Conservation (phyloP, 305 asterid genomes). For the Rubia peregrina region DNA sequence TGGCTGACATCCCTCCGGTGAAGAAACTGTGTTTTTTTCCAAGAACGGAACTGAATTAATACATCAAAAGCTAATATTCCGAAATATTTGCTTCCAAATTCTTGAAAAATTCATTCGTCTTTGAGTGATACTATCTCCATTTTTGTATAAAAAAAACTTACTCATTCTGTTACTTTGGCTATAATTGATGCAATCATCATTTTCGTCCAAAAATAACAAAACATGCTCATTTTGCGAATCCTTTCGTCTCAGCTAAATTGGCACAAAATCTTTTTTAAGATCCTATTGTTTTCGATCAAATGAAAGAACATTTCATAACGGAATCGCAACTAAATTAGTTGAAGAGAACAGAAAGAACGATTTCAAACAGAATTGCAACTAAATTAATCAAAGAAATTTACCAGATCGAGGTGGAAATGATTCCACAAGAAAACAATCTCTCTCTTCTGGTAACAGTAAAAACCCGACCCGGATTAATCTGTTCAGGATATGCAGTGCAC, state of each 20-base stretch:
- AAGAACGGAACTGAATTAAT: background rate
- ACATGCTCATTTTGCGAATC: background rate
- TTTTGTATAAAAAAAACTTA: background rate
- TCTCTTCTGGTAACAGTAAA: too few species aligned
- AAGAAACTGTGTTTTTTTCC: background rate
- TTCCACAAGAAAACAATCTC: background rate
- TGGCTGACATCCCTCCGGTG: constrained; percentile 38
- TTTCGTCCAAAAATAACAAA: background rate
- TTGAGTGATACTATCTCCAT: background rate
- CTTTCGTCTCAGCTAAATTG: too few species aligned
- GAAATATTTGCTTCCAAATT: background rate
- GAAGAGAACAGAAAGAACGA: too few species aligned
- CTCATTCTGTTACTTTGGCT: background rate
- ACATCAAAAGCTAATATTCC: too few species aligned
- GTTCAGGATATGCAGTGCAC: too few species aligned
- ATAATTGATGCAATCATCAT: background rate
- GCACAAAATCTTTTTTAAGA: background rate
- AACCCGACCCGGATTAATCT: background rate
- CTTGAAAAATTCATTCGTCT: background rate
- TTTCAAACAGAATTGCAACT: too few species aligned
- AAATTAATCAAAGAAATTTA: background rate
- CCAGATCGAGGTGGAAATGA: constrained; percentile 18
- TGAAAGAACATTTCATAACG: too few species aligned
- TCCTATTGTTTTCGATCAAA: too few species aligned
- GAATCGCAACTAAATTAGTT: too few species aligned